Evolutionary conservation across 2,329 filamentous ascomycete species (phyloP), one percentile per base, ranked within the genome.

Genomic region (Penicillium sp.): DNA sequence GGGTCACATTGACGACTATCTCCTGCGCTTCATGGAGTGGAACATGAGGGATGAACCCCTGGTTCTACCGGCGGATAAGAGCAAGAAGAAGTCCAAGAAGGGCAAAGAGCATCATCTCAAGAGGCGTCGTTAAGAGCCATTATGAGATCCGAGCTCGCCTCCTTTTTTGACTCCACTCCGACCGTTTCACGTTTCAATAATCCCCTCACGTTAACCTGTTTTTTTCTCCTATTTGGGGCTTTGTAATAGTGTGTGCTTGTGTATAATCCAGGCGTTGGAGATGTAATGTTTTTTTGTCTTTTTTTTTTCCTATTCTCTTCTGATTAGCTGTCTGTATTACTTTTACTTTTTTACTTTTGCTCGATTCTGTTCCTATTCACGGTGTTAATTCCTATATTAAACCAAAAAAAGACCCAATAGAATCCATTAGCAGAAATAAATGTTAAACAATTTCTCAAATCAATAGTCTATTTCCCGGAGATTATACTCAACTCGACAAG

Each of bases 1-100:
- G 55, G 75, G 76, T 49, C 85, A 83, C 39, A 83, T 91, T 54
- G 90, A 93, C 68, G 86, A 91, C 49, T 91, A 88, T 68, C 87
- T 94, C 81, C 75, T 94, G 48, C 76, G 77, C 35, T 82, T 83
- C 53, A 90, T 92, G 85, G 80, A 81, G 44, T 85, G 78, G 76
- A 76, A 81, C 58, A 68, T 81, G 61, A 74, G 72, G 54, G 76
- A 80, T 55, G 74, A 79, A 44, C 78, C 79, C 21, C 70, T 81
- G 27, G 71, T 77, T 37, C 69, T 80, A 34, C 77, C 77, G 2
- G 69, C 71, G 29, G 77, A 80, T 59, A 80, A 77, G 62, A 77
- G 65, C 57, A 79, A 75, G 64, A 79, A 76, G 63, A 79, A 74
- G 60, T 74, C 72, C 39, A 78, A 75, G 64, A 77, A 75, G 60